Evolutionary conservation across 805 yeast species (phyloP).

Genomic region (Yamadazyma paraphyllophila): DNA sequence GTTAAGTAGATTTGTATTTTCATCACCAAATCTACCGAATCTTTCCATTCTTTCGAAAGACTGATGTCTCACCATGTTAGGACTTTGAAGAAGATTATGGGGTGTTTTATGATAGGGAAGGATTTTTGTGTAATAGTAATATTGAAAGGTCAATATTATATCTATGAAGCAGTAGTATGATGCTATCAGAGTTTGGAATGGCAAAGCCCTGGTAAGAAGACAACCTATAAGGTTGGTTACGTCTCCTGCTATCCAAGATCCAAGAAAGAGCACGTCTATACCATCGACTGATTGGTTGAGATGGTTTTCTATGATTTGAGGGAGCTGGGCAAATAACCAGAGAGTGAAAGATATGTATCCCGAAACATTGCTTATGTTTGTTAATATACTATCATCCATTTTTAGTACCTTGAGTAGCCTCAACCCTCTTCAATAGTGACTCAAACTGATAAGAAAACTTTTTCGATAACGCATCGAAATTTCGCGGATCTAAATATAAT

Average conservation of each 20-base stretch:
- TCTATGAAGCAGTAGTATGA: conserved; percentile 75
- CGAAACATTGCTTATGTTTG: conserved; percentile 1
- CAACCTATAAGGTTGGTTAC: conserved; percentile 65
- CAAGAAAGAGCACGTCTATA: conserved; percentile 29
- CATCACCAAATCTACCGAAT: conserved; percentile 26
- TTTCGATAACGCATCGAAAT: conserved; percentile 7
- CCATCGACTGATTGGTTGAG: conserved; percentile 36
- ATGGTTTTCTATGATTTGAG: conserved; percentile 63
- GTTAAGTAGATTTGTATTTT: not conserved
- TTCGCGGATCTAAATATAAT: not conserved
- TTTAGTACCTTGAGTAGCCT: not conserved
- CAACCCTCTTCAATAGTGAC: no score
- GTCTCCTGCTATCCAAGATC: conserved; percentile 38
- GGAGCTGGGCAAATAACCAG: conserved; percentile 74
- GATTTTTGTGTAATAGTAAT: conserved; percentile 59
- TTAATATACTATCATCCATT: not conserved
- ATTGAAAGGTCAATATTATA: conserved; percentile 64
- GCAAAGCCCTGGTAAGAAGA: conserved; percentile 68
- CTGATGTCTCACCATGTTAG: conserved; percentile 27
- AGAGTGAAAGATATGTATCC: conserved; percentile 42
- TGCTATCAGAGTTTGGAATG: conserved; percentile 76
- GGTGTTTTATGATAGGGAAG: conserved; percentile 40
- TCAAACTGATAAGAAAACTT: conserved; percentile 4
- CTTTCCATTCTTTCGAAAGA: conserved; percentile 17
- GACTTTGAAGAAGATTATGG: conserved; percentile 38